Conservation (phyloP, 345 rosid species). For the Iberis pinnata region DNA sequence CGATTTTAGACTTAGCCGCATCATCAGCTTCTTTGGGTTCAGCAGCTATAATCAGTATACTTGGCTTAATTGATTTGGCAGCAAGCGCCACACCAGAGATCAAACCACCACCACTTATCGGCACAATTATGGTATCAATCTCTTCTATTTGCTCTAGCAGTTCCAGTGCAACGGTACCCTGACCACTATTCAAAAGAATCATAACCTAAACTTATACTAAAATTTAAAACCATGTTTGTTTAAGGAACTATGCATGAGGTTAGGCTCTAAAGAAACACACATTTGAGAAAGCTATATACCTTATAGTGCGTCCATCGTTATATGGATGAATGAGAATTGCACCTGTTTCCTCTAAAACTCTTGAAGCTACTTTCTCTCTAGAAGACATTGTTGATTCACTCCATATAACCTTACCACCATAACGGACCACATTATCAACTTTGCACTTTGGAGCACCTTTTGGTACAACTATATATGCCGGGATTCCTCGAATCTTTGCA, state of each 20-base stretch:
- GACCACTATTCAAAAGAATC: conserved; percentile 56
- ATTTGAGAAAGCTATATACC: conserved; percentile 31
- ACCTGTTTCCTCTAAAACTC: conserved; percentile 62
- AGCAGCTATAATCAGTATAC: conserved; percentile 61
- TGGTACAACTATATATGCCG: conserved; percentile 70
- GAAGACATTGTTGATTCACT: conserved; percentile 60
- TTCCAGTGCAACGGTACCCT: conserved; percentile 79
- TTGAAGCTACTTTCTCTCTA: conserved; percentile 55
- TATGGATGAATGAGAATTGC: conserved; percentile 79
- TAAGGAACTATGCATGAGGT: too few species aligned
- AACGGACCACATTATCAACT: conserved; percentile 74
- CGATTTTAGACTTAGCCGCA: conserved; percentile 83
- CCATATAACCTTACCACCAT: conserved; percentile 73
- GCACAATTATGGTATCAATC: conserved; percentile 66
- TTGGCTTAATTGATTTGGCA: conserved; percentile 82
- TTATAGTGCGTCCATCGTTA: conserved; percentile 63
- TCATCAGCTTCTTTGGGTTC: conserved; percentile 91
- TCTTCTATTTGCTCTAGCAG: conserved; percentile 67
- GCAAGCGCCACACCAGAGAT: conserved; percentile 91
- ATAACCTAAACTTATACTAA: neutral
- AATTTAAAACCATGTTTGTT: too few species aligned
- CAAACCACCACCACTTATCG: conserved; percentile 88
- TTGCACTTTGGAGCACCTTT: conserved; percentile 86
- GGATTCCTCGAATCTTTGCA: conserved; percentile 64
- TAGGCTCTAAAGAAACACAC: too few species aligned